Evolutionary conservation across 768 basidiomycete genomes (phyloP), one percentile per base, ranked within the genome.

Genomic region (Russula vinacea): DNA sequence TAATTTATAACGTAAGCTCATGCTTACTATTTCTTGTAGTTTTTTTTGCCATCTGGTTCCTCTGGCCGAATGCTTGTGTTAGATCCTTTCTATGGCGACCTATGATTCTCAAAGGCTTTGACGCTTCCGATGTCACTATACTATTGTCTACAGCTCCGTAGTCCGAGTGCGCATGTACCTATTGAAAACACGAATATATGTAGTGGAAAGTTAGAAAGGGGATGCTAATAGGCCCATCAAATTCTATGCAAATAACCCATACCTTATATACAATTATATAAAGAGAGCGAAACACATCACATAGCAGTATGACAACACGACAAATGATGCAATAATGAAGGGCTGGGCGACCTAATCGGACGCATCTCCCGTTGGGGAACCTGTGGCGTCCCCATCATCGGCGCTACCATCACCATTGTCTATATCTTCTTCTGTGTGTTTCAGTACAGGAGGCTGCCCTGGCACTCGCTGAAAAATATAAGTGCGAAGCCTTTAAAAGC

Each of bases 401-500:
- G 14, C 22, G n/a, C 2, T 10, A 24, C 17, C 50, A 32, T 64
- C 49, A 6, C 13, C 16, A 22, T 56, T 39, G 29, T 56, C 58
- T 14, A 13, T 16, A 32, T 52, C 55, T 44, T 9, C 63, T 49
- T 32, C 53, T 22, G 4, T 19, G 24, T 5, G 40, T 8, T 1
- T 22, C 29, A n/a, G 16, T 26, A 65, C 71, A 22, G 83, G 78
- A 24, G 83, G 78, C 70, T 89, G 87, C 26, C 76, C 78, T 14
- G 80, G 76, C 24, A 89, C 69, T 40, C 86, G 81, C 86, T 87
- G 62, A 32, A 56, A 22, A n/a, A 22, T 32, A 4, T 67, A 44
- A 26, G 37, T 19, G 40, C 14, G 24, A 56, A 32, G 33, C 14
- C 47, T 32, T 5, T 26, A 51, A 39, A 44, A 39, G 32, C 33